Evolutionary conservation across 106 monocot genomes (phyloP).

Genomic region (Apostasia shenzhenica): DNA sequence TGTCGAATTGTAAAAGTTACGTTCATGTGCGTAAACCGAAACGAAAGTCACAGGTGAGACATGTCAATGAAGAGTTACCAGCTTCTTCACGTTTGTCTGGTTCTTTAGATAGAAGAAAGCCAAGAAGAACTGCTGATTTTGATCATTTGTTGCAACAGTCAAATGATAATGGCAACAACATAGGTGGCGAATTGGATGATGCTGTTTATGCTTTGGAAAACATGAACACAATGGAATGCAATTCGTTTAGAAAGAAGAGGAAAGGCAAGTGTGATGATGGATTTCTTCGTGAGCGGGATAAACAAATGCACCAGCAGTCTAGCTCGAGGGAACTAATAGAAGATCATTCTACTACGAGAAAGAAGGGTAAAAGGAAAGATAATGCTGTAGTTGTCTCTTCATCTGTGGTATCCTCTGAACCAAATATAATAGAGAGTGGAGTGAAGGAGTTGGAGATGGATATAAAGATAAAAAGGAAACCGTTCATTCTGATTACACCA

Average conservation of each 20-base stretch:
- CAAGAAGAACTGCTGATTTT: conserved; percentile 14
- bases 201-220: conserved; percentile 9
- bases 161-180: conserved; percentile 21
- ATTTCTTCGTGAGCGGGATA: conserved; percentile 19
- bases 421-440: conserved; percentile 22
- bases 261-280: conserved; percentile 34
- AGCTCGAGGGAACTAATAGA: conserved; percentile 34
- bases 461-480: conserved; percentile 39
- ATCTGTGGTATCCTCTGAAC: conserved; percentile 11
- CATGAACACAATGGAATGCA: conserved; percentile 31
- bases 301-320: conserved; percentile 16
- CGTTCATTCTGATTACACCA: conserved; percentile 71
- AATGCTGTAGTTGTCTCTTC: conserved; percentile 16
- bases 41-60: conserved; percentile 22
- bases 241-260: conserved; percentile 41
- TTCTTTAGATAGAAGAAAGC: conserved; percentile 33
- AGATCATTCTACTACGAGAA: conserved; percentile 36
- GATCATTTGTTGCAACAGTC: conserved; percentile 13
- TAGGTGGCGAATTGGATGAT: conserved; percentile 18
- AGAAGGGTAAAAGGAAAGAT: conserved; percentile 54
- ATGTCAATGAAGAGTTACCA: conserved; percentile 26
- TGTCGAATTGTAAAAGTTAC: conserved; percentile 23
- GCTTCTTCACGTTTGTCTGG: conserved; percentile 13
- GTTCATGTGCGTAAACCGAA: conserved; percentile 16
- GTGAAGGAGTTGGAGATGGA: conserved; percentile 31